Evolutionary conservation across 2,329 filamentous ascomycete species (phyloP).

Genomic region (Penicillium sumatraense): DNA sequence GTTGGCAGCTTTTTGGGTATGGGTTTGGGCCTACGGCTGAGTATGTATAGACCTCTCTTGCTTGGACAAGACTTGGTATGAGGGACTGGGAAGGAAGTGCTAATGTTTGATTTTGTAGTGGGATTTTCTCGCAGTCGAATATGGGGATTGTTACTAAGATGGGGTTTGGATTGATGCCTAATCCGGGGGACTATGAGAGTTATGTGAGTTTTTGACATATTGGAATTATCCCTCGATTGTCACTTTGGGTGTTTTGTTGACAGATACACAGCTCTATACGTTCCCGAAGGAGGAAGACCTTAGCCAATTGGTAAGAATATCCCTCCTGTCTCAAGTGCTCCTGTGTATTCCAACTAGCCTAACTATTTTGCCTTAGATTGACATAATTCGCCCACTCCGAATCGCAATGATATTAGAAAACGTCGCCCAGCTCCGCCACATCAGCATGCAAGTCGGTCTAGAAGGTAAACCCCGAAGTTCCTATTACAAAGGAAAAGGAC

Average conservation of each 20-base stretch:
- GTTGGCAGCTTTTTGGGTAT: conserved; percentile 15
- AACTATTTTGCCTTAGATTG: neutral
- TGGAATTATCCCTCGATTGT: no score
- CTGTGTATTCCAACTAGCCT: neutral
- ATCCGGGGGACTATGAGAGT: conserved; percentile 14
- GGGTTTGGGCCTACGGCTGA: conserved; percentile 13
- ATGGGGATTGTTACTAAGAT: conserved; percentile 17
- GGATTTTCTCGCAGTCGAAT: conserved; percentile 15
- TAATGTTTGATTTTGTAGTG: neutral
- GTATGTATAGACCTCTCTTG: neutral
- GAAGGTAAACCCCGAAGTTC: conserved; percentile 12
- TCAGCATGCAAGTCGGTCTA: conserved; percentile 8
- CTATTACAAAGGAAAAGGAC: conserved; percentile 11
- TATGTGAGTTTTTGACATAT: conserved; percentile 11
- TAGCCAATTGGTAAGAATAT: conserved; percentile 2
- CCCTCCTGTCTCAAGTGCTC: neutral
- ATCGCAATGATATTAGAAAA: conserved; percentile 17
- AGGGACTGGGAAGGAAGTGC: neutral
- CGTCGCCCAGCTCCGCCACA: conserved; percentile 13
- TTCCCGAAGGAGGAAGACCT: conserved; percentile 8
- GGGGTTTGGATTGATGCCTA: conserved; percentile 17
- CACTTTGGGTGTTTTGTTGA: neutral
- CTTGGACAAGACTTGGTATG: no score
- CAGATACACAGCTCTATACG: conserved; percentile 3
- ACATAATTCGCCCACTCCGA: conserved; percentile 13